These are phyloP conservation scores for Climacium dendroides DNA, from an alignment of 225 moss, liverwort and hornwort species.

Conservation along the genomic window DNA sequence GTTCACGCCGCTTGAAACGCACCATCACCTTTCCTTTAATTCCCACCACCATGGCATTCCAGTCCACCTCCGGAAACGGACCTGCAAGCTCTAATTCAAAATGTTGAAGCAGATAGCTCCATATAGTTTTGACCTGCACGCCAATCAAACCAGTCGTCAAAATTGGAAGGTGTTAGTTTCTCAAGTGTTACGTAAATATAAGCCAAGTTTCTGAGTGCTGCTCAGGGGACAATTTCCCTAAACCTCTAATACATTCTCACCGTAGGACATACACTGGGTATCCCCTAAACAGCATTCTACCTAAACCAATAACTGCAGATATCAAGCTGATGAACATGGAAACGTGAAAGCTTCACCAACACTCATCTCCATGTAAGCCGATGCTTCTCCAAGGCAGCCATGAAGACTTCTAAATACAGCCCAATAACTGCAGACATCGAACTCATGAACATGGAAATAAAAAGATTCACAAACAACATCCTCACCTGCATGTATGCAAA, in stretches of 20 bases:
- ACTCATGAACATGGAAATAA: background rate
- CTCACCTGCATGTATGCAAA: slow-evolving; percentile 97
- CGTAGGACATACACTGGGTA: background rate
- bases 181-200: background rate
- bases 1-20: slow-evolving; percentile 76
- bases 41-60: slow-evolving; percentile 98
- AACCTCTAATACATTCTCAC: background rate
- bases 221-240: background rate
- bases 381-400: slow-evolving; percentile 26
- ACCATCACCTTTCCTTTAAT: slow-evolving; percentile 68
- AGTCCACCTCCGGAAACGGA: slow-evolving; percentile 70
- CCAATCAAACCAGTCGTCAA: background rate
- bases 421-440: background rate
- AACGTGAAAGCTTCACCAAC: background rate
- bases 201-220: background rate
- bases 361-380: background rate
- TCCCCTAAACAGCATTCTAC: background rate
- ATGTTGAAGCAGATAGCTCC: slow-evolving; percentile 82
- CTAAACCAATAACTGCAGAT: background rate
- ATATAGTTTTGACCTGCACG: slow-evolving; percentile 74
- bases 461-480: background rate
- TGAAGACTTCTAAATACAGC: slow-evolving; percentile 46
- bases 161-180: background rate
- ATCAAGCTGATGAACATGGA: background rate
- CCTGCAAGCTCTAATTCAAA: slow-evolving; percentile 61